phyloP scores from a whole-genome alignment of 1,284 basidiomycete genomes.

The Tilletia horrida region DNA sequence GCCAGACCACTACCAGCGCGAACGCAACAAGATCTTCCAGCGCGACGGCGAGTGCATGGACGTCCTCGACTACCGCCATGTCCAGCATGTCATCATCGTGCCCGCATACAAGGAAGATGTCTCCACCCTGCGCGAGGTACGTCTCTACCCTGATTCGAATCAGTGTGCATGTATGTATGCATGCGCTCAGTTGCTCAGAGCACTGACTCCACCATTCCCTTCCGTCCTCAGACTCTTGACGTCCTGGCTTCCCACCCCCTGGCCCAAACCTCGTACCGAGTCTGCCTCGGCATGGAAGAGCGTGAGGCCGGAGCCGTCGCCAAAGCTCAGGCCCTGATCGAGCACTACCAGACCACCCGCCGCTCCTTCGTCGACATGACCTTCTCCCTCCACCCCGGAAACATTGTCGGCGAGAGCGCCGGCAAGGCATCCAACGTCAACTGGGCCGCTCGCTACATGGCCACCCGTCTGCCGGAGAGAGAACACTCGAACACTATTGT shows the following conservation, averaged over 20 bases:
- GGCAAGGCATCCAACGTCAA: conserved; percentile 52
- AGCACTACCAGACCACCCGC: conserved; percentile 33
- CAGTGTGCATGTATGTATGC: neutral
- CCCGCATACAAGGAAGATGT: conserved; percentile 53
- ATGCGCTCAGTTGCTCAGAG: neutral
- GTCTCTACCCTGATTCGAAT: neutral
- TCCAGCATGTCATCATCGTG: conserved; percentile 50
- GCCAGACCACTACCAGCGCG: conserved; percentile 26
- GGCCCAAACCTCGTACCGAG: conserved; percentile 43
- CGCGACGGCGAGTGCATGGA: conserved; percentile 16
- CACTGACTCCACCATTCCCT: neutral
- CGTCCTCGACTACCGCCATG: conserved; percentile 33
- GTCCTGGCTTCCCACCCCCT: conserved; percentile 52
- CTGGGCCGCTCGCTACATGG: conserved; percentile 46
- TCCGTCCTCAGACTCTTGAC: conserved; percentile 39
- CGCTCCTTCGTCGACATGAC: conserved; percentile 42
- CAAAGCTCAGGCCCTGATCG: conserved; percentile 45
- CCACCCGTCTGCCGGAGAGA: conserved; percentile 24
- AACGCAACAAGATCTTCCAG: conserved; percentile 17
- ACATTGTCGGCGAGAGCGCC: conserved; percentile 48
- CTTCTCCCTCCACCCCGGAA: conserved; percentile 50
- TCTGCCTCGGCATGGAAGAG: conserved; percentile 53
- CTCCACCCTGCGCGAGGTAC: conserved; percentile 39
- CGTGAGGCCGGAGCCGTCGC: conserved; percentile 44
- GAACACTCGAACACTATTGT: conserved; percentile 29